Evolutionary conservation across 139 green algal genomes (phyloP), one percentile per base, ranked within the genome.

Genomic region (Closterium sp.): DNA sequence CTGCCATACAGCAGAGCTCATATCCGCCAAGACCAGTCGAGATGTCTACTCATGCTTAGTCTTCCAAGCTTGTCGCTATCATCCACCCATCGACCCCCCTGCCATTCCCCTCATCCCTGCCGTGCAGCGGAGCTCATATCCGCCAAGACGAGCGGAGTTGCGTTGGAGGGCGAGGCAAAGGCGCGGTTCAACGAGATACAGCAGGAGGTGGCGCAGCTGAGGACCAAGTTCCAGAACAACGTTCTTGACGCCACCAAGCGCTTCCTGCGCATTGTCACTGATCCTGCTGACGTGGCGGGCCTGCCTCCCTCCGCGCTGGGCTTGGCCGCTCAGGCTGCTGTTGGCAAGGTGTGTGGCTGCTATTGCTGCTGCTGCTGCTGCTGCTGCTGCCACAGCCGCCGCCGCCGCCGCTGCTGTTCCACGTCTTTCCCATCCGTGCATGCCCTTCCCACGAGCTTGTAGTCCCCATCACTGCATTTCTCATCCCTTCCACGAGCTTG

Each of bases 121-220:
- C 19, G 17, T 88, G 87, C 91, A 92, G 92, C 90, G 9, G 96
- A 98, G 91, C 94, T 99, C 90, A 96, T 97, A 30, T 97, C 98
- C 95, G 99, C 98, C 92, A 94, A 97, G 90, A 95, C 99, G 31
- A 97, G 97, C 10, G 98, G 98, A 24, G 98, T 99, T 84, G 79
- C 86, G 9, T 79, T 96, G 45, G 86, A 95, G 29, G 95, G 97
- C 73, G 94, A 96, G 90, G 94, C 85, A 13, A 98, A 98, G 95
- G 96, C 98, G 92, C 95, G 96, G 2, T 99, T 97, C 97, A 99
- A 99, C 93, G 97, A 96, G 42, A 99, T 99, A 94, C 96, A 98
- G 95, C 97, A 99, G 92, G 96, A 99, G 96, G 96, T 99, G 34
- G 95, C 95, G 30, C 92, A 98, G 96, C 96, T 99, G 88, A 95